phyloP scores from a whole-genome alignment of 768 basidiomycete species.

The Suillus brevipes region DNA sequence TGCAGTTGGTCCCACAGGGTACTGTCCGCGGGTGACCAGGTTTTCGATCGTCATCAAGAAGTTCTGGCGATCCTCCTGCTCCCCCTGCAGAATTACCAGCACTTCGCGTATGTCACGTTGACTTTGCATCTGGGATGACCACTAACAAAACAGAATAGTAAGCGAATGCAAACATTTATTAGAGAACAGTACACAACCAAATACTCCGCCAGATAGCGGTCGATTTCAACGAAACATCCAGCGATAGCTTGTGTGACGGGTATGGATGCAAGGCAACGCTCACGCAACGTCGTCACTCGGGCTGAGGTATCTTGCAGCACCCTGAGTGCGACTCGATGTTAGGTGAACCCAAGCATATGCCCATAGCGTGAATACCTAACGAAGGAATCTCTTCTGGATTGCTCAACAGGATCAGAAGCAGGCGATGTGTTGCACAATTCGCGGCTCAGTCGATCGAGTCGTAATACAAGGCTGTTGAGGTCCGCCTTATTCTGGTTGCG shows the following conservation, averaged over 20 bases:
- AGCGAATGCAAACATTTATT: neutral
- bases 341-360: neutral
- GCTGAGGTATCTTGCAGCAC: neutral
- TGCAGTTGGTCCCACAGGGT: constrained; percentile 20
- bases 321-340: neutral
- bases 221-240: neutral
- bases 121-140: neutral
- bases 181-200: neutral
- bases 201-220: neutral
- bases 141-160: neutral
- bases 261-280: neutral
- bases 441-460: neutral
- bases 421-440: neutral
- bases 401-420: neutral
- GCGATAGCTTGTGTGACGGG: neutral
- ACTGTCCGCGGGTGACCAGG: neutral
- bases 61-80: neutral
- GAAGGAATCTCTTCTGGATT: neutral
- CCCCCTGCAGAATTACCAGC: neutral
- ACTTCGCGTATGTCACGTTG: neutral
- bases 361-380: neutral
- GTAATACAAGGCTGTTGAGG: neutral
- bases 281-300: neutral
- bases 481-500: neutral
- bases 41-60: neutral